Percentiles rank a stretch among this genome's conserved stretches.
Conservation (phyloP, 768 basidiomycete genomes). For the Russula abietina region DNA sequence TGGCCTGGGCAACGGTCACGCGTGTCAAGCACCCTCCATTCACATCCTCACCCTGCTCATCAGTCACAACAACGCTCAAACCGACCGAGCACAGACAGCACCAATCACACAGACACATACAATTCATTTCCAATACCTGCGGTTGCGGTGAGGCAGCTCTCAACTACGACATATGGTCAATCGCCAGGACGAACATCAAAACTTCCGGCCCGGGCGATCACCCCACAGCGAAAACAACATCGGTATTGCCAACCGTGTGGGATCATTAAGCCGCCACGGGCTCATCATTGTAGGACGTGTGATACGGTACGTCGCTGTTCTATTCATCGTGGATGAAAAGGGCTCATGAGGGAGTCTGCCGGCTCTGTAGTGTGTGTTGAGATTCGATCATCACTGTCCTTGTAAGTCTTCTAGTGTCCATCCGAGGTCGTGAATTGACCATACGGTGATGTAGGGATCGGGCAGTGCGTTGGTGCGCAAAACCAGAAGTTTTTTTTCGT, state of each 20-base stretch:
- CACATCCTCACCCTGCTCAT: background rate
- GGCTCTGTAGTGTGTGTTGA: constrained; percentile 61
- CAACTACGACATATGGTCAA: background rate
- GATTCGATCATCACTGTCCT: constrained; percentile 87
- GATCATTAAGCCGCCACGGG: constrained; percentile 64
- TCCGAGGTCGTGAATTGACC: background rate
- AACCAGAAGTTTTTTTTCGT: constrained; percentile 94
- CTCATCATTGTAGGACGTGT: constrained; percentile 79
- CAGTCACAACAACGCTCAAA: background rate
- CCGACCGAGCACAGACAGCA: constrained; percentile 1
- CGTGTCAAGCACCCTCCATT: constrained; percentile 7
- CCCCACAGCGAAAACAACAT: constrained; percentile 53
- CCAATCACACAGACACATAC: background rate
- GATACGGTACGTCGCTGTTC: constrained; percentile 55
- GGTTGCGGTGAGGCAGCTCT: background rate
- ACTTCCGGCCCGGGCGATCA: constrained; percentile 34
- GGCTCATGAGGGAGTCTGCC: background rate
- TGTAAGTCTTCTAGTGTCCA: constrained; percentile 42
- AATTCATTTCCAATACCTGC: background rate
- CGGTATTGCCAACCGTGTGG: constrained; percentile 61
- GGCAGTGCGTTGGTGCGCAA: constrained; percentile 87
- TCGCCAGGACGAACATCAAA: background rate
- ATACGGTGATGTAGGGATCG: constrained; percentile 59
- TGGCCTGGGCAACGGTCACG: constrained; percentile 4
- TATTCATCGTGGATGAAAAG: background rate